A percentile compares a stretch with the other conserved stretches of the same genome.
phyloP scores from a whole-genome alignment of 2,329 filamentous ascomycete genomes.

The Cladophialophora chaetospira region DNA sequence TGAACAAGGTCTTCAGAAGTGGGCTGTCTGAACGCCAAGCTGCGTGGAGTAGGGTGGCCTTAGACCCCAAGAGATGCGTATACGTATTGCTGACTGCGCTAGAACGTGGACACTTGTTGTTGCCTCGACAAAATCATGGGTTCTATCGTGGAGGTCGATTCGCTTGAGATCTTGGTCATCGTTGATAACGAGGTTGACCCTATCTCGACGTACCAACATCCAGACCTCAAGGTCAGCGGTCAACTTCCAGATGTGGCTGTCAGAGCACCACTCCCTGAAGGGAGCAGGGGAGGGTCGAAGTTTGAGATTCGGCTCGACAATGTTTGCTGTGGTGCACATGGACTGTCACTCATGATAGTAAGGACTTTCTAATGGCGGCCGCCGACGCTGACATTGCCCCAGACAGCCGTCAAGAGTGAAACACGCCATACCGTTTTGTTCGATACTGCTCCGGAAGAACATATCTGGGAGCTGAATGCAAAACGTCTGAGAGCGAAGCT shows the following conservation, averaged over 20 bases:
- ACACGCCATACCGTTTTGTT: constrained; percentile 54
- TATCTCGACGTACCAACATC: constrained; percentile 50
- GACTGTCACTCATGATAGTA: constrained; percentile 56
- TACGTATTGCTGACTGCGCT: background rate
- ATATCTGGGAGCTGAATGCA: constrained; percentile 54
- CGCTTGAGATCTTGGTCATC: constrained; percentile 53
- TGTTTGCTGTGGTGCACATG: constrained; percentile 58
- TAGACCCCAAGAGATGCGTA: no score
- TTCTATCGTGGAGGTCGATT: constrained; percentile 46
- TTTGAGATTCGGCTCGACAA: constrained; percentile 53
- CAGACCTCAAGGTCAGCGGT: constrained; percentile 47
- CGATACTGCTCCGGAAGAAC: constrained; percentile 57
- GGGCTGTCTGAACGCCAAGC: no score
- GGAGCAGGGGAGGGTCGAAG: constrained; percentile 45
- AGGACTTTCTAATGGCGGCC: background rate
- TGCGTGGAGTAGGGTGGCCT: no score
- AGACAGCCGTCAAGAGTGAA: constrained; percentile 52
- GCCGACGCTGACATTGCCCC: background rate
- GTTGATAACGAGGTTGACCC: constrained; percentile 60
- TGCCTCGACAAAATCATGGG: constrained; percentile 7
- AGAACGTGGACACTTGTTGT: background rate
- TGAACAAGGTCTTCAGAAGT: no score
- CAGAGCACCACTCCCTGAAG: constrained; percentile 38
- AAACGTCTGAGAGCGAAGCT: constrained; percentile 48
- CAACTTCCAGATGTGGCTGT: constrained; percentile 48